phyloP scores from a whole-genome alignment of 139 green algal species.

The Marvania coccoides region DNA sequence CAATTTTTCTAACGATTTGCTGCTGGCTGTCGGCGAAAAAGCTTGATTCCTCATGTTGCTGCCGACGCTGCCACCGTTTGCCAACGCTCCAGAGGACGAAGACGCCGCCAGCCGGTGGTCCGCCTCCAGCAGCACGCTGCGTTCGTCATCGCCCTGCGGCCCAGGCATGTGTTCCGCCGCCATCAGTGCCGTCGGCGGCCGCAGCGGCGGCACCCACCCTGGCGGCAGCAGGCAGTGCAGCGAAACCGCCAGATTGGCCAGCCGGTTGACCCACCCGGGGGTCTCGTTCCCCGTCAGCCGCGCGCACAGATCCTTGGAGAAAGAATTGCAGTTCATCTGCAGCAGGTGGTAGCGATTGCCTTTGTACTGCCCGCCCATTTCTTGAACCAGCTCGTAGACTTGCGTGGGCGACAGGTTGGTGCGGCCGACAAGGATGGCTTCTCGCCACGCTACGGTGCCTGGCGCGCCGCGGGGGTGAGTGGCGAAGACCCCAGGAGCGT shows the following conservation, averaged over 20 bases:
- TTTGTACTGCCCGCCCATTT: conserved; percentile 68
- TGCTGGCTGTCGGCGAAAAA: too few species aligned
- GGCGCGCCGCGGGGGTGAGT: conserved; percentile 71
- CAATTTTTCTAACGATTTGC: too few species aligned
- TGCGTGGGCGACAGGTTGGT: conserved; percentile 53
- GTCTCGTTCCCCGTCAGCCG: conserved; percentile 54
- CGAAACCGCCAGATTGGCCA: conserved; percentile 71
- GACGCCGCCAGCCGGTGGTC: too few species aligned
- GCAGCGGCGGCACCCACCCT: conserved; percentile 68
- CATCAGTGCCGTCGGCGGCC: conserved; percentile 32
- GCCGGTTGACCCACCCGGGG: conserved; percentile 73
- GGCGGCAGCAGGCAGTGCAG: conserved; percentile 78
- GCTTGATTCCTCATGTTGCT: too few species aligned
- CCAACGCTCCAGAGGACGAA: too few species aligned
- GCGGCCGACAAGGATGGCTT: conserved; percentile 56
- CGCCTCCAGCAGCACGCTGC: neutral
- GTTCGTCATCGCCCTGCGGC: neutral
- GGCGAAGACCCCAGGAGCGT: conserved; percentile 78
- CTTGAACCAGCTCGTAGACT: conserved; percentile 60
- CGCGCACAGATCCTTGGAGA: conserved; percentile 60
- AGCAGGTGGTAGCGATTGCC: conserved; percentile 83
- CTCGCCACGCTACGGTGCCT: conserved; percentile 62
- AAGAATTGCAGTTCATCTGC: conserved; percentile 85
- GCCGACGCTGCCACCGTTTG: too few species aligned
- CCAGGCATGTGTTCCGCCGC: neutral